These are phyloP conservation scores for Sambucus nigra DNA, from an alignment of 129 eudicot genomes.

Conservation along the genomic window DNA sequence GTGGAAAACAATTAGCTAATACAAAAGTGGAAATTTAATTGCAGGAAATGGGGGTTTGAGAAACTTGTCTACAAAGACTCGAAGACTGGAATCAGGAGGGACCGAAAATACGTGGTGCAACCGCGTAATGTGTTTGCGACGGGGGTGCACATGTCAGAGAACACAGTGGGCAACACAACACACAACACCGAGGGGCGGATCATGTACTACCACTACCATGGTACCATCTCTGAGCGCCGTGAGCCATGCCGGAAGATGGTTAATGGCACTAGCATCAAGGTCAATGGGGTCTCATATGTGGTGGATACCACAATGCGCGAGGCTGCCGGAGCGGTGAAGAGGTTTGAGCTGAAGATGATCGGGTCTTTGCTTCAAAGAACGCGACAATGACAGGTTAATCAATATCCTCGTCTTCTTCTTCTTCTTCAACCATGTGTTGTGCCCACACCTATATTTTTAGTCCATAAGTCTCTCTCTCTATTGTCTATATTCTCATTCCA, in stretches of 20 bases:
- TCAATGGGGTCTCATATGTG: slow-evolving; percentile 28
- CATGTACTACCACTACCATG: slow-evolving; percentile 80
- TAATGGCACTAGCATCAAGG: slow-evolving; percentile 22
- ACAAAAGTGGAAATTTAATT: neutral
- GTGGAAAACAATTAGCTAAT: neutral
- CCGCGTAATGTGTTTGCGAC: slow-evolving; percentile 64
- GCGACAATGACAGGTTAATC: slow-evolving; percentile 27
- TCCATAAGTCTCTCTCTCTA: neutral
- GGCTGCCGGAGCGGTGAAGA: slow-evolving; percentile 37
- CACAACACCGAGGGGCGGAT: slow-evolving; percentile 58
- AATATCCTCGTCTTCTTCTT: neutral
- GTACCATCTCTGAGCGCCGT: slow-evolving; percentile 49
- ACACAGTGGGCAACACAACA: slow-evolving; percentile 44
- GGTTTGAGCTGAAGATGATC: slow-evolving; percentile 44
- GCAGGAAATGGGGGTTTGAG: slow-evolving; percentile 92
- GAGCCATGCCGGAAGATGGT: slow-evolving; percentile 71
- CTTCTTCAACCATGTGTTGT: neutral
- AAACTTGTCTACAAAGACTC: slow-evolving; percentile 56
- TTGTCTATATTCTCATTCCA: neutral
- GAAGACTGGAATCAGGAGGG: slow-evolving; percentile 51
- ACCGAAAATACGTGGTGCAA: slow-evolving; percentile 75
- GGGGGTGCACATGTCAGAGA: slow-evolving; percentile 86
- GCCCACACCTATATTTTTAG: neutral
- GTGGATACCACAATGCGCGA: slow-evolving; percentile 48
- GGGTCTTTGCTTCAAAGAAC: slow-evolving; percentile 33